These are phyloP conservation scores for Cutaneotrichosporon cyanovorans DNA, from an alignment of 1,284 basidiomycete genomes.

Conservation along the genomic window DNA sequence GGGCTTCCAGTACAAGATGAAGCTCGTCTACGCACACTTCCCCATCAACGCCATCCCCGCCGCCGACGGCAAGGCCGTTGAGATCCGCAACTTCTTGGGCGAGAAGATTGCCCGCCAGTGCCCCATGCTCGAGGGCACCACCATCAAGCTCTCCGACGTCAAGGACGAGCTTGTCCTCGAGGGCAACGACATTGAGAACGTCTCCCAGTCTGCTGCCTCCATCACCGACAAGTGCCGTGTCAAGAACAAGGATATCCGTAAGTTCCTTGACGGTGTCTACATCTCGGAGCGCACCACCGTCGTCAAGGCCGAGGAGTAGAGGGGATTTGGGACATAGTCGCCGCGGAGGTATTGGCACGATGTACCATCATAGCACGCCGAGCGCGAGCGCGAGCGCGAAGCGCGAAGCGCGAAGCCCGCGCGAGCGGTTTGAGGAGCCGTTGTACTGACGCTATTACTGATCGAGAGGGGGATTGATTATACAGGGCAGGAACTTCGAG, in stretches of 20 bases:
- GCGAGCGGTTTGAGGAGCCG: no score
- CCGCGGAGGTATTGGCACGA: conserved; percentile 16
- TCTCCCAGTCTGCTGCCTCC: conserved; percentile 92
- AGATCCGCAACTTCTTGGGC: conserved; percentile 91
- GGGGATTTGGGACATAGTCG: conserved; percentile 15
- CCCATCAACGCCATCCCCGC: conserved; percentile 99
- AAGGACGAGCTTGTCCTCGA: conserved; percentile 93
- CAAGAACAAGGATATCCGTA: conserved; percentile 96
- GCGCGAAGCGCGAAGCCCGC: no score
- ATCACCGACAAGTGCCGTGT: conserved; percentile 92
- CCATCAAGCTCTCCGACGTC: conserved; percentile 78
- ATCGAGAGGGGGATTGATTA: no score
- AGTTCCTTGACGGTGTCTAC: conserved; percentile 63
- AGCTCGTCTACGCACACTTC: conserved; percentile 98
- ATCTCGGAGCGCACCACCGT: conserved; percentile 38
- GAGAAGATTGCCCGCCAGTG: conserved; percentile 84
- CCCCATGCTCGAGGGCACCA: conserved; percentile 83
- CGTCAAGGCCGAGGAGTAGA: conserved; percentile 25
- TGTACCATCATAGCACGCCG: conserved; percentile 20
- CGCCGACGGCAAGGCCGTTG: conserved; percentile 66
- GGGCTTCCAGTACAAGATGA: conserved; percentile 99
- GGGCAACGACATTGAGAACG: conserved; percentile 91
- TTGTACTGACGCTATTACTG: no score
- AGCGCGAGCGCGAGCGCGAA: no score
- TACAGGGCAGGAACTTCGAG: no score